A percentile compares a stretch with the other conserved stretches of the same genome.
phyloP scores from a whole-genome alignment of 164 flowering plant species.

The Buxus sempervirens region DNA sequence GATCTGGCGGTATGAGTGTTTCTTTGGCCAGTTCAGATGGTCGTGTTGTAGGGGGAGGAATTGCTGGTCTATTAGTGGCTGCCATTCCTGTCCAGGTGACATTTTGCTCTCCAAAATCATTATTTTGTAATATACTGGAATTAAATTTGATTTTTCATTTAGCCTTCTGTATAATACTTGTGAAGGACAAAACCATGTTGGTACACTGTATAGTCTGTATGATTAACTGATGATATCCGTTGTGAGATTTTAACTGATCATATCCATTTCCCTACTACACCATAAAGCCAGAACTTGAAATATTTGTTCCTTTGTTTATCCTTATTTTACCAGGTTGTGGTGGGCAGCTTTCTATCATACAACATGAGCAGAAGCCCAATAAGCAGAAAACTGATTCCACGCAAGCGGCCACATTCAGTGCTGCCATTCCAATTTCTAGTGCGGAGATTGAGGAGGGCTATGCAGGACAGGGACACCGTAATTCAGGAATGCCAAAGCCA shows the following conservation, averaged over 20 bases:
- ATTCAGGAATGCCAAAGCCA: slow-evolving; percentile 32
- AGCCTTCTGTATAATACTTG: not conserved
- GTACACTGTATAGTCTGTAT: too few relatives aligned
- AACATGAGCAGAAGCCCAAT: slow-evolving; percentile 77
- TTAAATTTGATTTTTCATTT: not conserved
- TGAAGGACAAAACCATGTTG: not conserved
- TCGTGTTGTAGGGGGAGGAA: slow-evolving; percentile 97
- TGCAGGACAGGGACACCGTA: slow-evolving; percentile 25
- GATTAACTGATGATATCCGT: too few relatives aligned
- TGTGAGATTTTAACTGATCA: too few relatives aligned
- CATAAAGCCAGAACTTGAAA: not conserved
- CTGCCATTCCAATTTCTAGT: slow-evolving; percentile 62
- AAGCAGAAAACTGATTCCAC: slow-evolving; percentile 54
- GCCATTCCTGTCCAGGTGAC: slow-evolving; percentile 93
- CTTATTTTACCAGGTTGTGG: slow-evolving; percentile 59
- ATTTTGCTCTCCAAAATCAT: not conserved
- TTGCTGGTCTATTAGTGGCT: slow-evolving; percentile 91
- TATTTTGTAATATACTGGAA: not conserved
- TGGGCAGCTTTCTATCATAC: slow-evolving; percentile 89
- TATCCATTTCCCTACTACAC: not conserved
- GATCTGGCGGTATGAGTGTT: slow-evolving; percentile 98
- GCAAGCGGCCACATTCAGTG: slow-evolving; percentile 32
- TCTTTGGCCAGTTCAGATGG: slow-evolving; percentile 98
- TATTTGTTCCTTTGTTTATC: too few relatives aligned
- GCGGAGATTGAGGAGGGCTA: slow-evolving; percentile 44